Evolutionary conservation across 2,329 filamentous ascomycete genomes (phyloP), one percentile per base, ranked within the genome.

Genomic region (Talaromyces pinophilus): DNA sequence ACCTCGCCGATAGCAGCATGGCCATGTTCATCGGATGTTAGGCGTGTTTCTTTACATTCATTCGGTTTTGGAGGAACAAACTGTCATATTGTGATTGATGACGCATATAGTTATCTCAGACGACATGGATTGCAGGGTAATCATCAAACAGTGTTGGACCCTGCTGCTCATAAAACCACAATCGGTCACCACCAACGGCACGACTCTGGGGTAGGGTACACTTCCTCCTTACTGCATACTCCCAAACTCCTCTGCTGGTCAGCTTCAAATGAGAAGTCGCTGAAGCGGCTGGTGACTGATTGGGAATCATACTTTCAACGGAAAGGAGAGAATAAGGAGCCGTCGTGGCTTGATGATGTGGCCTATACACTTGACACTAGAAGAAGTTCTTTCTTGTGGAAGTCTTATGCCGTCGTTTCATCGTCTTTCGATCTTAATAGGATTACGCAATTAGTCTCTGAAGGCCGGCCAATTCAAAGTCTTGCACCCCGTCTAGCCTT

Each of bases 401-500:
- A 40, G 15, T 60, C 30, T 35, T 40, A 35, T 22, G 46, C 19
- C 11, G 35, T 22, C 33, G 11, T 46, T 11, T 54, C 6, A n/a
- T 67, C 57, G 15, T 44, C 2, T 17, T 25, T 13, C n/a, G 57
- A 60, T 22, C 48, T 66, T 13, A 30, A 48, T 17, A 15, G 28
- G 10, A 44, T 15, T 15, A 28, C n/a, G 25, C 30, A 19, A 10
- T 30, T n/a, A 15, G 5, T 5, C 15, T 30, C 60, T 15, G 40
- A n/a, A 35, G n/a, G 28, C 6, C n/a, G 15, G 17, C 11, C 17
- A 22, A 22, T 10, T 38, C 30, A 52, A 40, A 62, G 17, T 30
- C 13, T 10, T n/a, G 38, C 30, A 42, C 42, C 46, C 30, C 55
- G 59, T 13, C 1, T 64, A 19, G 48, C 22, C 15, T 67, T 72